phyloP scores from a whole-genome alignment of 2,329 filamentous ascomycete genomes.

The Tolypocladium tropicale region DNA sequence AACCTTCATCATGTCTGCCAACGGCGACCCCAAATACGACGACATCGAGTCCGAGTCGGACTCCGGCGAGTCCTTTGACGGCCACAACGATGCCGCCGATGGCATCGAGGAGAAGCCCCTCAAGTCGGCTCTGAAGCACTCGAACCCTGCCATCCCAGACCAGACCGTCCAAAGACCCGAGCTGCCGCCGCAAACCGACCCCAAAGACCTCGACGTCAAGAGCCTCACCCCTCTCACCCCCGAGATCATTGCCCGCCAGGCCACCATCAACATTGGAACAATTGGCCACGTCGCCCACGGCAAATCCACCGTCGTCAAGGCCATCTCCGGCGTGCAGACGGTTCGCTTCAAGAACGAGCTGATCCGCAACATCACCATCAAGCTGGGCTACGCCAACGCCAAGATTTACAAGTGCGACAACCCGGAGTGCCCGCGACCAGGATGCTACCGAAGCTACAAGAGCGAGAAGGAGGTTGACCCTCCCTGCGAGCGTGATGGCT shows the following conservation, averaged over 20 bases:
- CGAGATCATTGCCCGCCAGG: slow-evolving; percentile 95
- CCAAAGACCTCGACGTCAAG: slow-evolving; percentile 75
- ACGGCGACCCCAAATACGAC: slow-evolving; percentile 55
- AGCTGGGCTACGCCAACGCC: slow-evolving; percentile 97
- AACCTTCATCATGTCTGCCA: slow-evolving; percentile 36
- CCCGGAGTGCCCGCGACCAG: slow-evolving; percentile 78
- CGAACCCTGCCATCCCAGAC: slow-evolving; percentile 40
- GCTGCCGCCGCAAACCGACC: slow-evolving; percentile 83
- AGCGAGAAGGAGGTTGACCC: slow-evolving; percentile 98
- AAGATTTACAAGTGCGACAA: slow-evolving; percentile 99
- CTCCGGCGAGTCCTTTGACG: slow-evolving; percentile 53
- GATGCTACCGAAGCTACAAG: slow-evolving; percentile 95
- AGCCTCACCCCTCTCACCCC: slow-evolving; percentile 77
- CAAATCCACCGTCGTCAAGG: slow-evolving; percentile 98
- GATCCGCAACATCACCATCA: slow-evolving; percentile 99
- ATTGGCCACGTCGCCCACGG: slow-evolving; percentile 99
- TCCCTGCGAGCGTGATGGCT: slow-evolving; percentile 88
- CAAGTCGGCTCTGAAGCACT: slow-evolving; percentile 84
- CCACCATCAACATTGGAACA: slow-evolving; percentile 97
- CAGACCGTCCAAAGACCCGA: slow-evolving; percentile 42
- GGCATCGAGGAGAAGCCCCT: slow-evolving; percentile 54
- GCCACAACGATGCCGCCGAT: slow-evolving; percentile 46
- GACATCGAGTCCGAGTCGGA: slow-evolving; percentile 65
- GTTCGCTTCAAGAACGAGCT: slow-evolving; percentile 99
- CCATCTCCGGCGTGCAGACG: slow-evolving; percentile 96